Evolutionary conservation across 768 basidiomycete species (phyloP).

Genomic region (Termitomyces sp.): DNA sequence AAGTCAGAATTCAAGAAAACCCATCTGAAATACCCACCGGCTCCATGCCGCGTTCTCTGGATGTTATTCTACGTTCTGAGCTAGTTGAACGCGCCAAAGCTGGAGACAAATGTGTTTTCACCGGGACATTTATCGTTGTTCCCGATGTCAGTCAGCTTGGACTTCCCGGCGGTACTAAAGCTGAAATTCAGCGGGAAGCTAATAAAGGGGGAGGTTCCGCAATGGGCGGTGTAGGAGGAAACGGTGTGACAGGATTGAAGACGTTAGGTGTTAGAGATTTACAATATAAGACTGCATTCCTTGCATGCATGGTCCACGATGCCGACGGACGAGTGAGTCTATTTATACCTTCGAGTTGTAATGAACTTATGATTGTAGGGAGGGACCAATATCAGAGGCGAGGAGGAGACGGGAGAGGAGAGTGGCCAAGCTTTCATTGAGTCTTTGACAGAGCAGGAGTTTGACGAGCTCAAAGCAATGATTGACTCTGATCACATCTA

Average conservation of each 20-base stretch:
- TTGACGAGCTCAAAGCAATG: conserved; percentile 93
- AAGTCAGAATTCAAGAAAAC: conserved; percentile 98
- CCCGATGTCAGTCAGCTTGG: conserved; percentile 97
- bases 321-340: conserved; percentile 78
- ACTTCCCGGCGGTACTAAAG: conserved; percentile 88
- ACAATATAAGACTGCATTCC: conserved; percentile 97
- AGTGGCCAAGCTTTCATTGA: conserved; percentile 82
- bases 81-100: conserved; percentile 99
- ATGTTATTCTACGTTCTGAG: conserved; percentile 92
- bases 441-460: conserved; percentile 88
- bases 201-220: conserved; percentile 54
- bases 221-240: conserved; percentile 62
- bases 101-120: conserved; percentile 97
- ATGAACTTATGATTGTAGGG: conserved; percentile 37
- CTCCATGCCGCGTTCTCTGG: conserved; percentile 94
- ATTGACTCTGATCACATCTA: conserved; percentile 95
- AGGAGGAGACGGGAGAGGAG: conserved; percentile 75
- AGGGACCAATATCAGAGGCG: conserved; percentile 86
- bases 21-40: conserved; percentile 98
- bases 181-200: conserved; percentile 86
- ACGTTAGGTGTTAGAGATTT: conserved; percentile 91
- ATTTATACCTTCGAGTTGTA: not conserved
- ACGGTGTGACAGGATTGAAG: conserved; percentile 92
- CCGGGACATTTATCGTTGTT: conserved; percentile 96
- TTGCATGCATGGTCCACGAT: conserved; percentile 96